Percentiles rank a stretch among this genome's conserved stretches.
Evolutionary conservation across 2,329 filamentous ascomycete genomes (phyloP).

Genomic region (Sporothrix curviconia): DNA sequence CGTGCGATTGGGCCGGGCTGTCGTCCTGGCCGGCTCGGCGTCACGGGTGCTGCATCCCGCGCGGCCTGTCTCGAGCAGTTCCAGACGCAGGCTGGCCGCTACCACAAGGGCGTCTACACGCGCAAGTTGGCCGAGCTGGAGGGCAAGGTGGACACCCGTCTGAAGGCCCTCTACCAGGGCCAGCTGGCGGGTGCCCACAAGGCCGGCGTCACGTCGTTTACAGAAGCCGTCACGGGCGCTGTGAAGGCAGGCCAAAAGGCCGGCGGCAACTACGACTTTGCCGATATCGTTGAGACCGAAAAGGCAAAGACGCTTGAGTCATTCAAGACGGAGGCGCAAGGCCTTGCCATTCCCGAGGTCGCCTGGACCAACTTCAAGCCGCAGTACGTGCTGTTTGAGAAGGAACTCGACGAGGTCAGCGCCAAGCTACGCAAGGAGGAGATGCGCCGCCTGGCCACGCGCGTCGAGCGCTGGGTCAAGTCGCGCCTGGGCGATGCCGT

Average conservation of each 20-base stretch:
- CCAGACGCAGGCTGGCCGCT: constrained; percentile 82
- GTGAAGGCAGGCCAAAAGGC: constrained; percentile 93
- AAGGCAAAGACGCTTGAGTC: constrained; percentile 67
- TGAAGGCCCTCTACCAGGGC: constrained; percentile 83
- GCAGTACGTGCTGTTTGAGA: constrained; percentile 72
- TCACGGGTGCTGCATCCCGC: constrained; percentile 64
- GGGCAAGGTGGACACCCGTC: constrained; percentile 75
- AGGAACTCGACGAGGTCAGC: constrained; percentile 87
- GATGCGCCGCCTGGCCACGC: constrained; percentile 84
- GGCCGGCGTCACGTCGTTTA: constrained; percentile 74
- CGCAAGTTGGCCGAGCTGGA: constrained; percentile 82
- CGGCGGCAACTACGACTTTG: constrained; percentile 86
- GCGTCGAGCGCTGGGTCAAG: constrained; percentile 90
- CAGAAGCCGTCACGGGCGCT: constrained; percentile 74
- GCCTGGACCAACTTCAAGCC: constrained; percentile 83
- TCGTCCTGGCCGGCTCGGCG: constrained; percentile 71
- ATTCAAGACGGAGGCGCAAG: constrained; percentile 70
- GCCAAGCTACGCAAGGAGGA: constrained; percentile 83
- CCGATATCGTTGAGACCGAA: constrained; percentile 80
- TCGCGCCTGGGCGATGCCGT: constrained; percentile 81
- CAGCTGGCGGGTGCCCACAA: constrained; percentile 88
- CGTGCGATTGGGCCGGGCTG: constrained; percentile 62
- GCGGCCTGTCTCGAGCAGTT: constrained; percentile 73
- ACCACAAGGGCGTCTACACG: constrained; percentile 91
- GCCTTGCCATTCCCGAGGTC: constrained; percentile 69